phyloP scores from a whole-genome alignment of 345 rosid genomes.

The Combretum micranthum region DNA sequence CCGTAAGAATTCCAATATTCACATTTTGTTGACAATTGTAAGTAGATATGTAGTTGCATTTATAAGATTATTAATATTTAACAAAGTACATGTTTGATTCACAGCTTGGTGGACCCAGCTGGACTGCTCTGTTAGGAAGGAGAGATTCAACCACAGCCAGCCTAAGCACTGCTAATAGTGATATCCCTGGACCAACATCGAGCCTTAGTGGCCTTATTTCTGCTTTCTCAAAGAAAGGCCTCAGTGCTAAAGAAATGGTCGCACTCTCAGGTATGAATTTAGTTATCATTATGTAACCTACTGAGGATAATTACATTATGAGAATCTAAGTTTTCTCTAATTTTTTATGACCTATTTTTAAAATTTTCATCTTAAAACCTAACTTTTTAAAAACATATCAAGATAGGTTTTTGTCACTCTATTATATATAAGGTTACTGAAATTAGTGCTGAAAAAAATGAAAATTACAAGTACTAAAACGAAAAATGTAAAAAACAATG shows the following conservation, averaged over 20 bases:
- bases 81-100: background rate
- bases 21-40: no score
- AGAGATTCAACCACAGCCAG: conserved; percentile 57
- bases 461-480: no score
- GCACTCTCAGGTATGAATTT: conserved; percentile 41
- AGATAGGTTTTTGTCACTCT: no score
- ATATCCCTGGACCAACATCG: conserved; percentile 29
- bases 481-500: no score
- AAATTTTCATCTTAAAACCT: background rate
- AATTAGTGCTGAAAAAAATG: no score
- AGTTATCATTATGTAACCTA: no score
- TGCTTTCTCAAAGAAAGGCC: conserved; percentile 42
- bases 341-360: no score
- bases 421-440: no score
- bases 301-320: no score
- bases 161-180: conserved; percentile 15
- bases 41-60: no score
- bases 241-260: conserved; percentile 46
- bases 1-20: conserved; percentile 3
- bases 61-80: no score
- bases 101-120: conserved; percentile 44
- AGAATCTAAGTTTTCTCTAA: no score
- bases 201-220: conserved; percentile 32
- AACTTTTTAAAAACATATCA: background rate
- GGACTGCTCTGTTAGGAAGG: conserved; percentile 50